Evolutionary conservation across 2,329 filamentous ascomycete species (phyloP).

Genomic region (Botrytis pseudocinerea): DNA sequence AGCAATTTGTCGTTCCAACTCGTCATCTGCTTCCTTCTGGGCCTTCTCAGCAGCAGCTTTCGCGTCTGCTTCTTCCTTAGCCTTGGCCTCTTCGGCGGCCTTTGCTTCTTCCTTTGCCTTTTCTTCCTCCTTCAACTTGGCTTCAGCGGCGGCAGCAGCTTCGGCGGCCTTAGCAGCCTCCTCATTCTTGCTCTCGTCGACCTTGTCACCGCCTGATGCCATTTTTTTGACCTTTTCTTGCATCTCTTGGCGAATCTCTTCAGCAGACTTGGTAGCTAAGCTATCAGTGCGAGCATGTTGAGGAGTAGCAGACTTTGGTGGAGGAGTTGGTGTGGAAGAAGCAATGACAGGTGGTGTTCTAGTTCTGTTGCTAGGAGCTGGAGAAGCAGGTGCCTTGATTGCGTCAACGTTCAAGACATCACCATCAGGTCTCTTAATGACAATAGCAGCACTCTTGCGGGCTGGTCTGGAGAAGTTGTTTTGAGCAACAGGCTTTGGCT

Average conservation of each 20-base stretch:
- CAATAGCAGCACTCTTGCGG: conserved; percentile 70
- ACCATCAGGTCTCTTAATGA: conserved; percentile 81
- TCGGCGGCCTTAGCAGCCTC: conserved; percentile 43
- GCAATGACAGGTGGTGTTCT: conserved; percentile 65
- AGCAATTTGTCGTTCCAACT: conserved; percentile 59
- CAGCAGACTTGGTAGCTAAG: conserved; percentile 67
- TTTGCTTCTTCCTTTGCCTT: conserved; percentile 40
- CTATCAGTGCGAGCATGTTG: conserved; percentile 72
- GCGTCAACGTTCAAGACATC: conserved; percentile 71
- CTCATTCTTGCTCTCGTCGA: conserved; percentile 39
- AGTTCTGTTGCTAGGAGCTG: conserved; percentile 54
- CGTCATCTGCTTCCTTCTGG: conserved; percentile 52
- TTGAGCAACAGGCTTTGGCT: conserved; percentile 49
- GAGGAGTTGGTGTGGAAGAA: conserved; percentile 70
- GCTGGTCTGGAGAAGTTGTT: conserved; percentile 39
- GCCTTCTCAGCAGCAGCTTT: conserved; percentile 40
- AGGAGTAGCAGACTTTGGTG: conserved; percentile 70
- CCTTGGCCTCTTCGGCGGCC: conserved; percentile 42
- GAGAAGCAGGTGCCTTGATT: conserved; percentile 64
- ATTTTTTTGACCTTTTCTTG: conserved; percentile 52
- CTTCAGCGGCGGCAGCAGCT: conserved; percentile 36
- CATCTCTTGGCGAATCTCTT: conserved; percentile 82
- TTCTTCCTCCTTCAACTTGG: conserved; percentile 41
- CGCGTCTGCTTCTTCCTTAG: conserved; percentile 40
- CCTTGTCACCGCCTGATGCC: conserved; percentile 41